Evolutionary conservation across 352 stramenopile species (phyloP).

Genomic region (Pythium phragmiticola): DNA sequence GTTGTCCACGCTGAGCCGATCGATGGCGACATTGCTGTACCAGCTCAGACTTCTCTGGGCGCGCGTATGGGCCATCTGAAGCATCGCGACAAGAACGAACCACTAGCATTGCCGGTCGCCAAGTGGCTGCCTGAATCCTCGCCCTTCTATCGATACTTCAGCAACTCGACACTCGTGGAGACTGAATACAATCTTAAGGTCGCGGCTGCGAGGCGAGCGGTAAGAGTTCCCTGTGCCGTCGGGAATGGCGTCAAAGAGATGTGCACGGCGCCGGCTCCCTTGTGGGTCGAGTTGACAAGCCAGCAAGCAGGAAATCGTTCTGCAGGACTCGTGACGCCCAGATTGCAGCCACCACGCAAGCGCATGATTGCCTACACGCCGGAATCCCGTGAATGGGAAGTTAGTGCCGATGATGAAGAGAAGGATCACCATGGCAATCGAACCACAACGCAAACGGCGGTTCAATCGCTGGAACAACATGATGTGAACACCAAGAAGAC

Average conservation of each 20-base stretch:
- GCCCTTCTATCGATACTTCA: constrained; percentile 27
- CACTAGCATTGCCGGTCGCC: constrained; percentile 7
- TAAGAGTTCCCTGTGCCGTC: neutral
- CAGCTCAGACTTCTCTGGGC: neutral
- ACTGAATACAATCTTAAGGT: constrained; percentile 17
- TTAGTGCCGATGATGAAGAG: no score
- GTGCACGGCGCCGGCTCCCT: neutral
- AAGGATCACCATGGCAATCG: no score
- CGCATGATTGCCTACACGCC: neutral
- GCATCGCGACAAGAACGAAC: constrained; percentile 3
- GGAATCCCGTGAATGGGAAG: neutral
- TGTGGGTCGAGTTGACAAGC: neutral
- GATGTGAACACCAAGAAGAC: no score
- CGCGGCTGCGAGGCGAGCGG: neutral
- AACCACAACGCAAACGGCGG: no score
- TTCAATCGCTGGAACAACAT: no score
- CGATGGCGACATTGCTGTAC: neutral
- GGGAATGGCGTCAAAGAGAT: neutral
- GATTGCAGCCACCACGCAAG: neutral
- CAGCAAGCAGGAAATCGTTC: neutral
- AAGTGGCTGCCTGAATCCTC: constrained; percentile 16
- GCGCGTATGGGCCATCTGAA: neutral
- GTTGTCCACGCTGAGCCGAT: constrained; percentile 19
- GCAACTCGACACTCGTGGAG: constrained; percentile 22
- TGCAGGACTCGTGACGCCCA: neutral